Percentiles rank a stretch among this genome's conserved stretches.
Conservation (phyloP, 75 land plant species). For the Adiantum capillusveneris region DNA sequence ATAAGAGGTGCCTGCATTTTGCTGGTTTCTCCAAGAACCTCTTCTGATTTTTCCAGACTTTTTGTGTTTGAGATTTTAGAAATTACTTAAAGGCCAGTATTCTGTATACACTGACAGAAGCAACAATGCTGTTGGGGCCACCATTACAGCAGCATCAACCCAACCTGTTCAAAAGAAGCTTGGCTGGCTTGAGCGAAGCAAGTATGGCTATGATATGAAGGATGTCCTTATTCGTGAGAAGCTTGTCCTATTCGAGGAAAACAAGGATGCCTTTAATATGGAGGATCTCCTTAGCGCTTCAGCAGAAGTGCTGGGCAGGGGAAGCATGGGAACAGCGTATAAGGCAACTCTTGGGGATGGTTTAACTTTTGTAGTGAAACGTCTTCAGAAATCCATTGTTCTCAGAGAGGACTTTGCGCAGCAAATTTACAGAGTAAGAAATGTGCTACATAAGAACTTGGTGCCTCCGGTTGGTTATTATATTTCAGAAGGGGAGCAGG, state of each 20-base stretch:
- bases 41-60: too few species aligned
- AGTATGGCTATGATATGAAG: too few species aligned
- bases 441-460: slow-evolving; percentile 13
- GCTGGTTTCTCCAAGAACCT: too few species aligned
- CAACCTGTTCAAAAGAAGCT: too few species aligned
- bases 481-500: slow-evolving; percentile 12
- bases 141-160: too few species aligned
- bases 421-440: slow-evolving; percentile 6
- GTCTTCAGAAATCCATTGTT: slow-evolving; percentile 11
- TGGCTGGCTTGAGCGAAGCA: too few species aligned
- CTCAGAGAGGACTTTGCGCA: slow-evolving; percentile 19
- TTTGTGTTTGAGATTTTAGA: too few species aligned
- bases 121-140: too few species aligned
- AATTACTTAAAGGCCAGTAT: too few species aligned
- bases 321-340: slow-evolving; percentile 24
- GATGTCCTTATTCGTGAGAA: too few species aligned
- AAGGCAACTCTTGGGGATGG: slow-evolving; percentile 25
- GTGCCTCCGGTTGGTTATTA: slow-evolving; percentile 16
- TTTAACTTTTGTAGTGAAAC: slow-evolving; percentile 11
- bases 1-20: too few species aligned
- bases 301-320: slow-evolving; percentile 24
- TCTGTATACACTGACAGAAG: too few species aligned
- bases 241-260: slow-evolving; percentile 4
- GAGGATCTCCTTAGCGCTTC: slow-evolving; percentile 26
- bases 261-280: slow-evolving; percentile 5